These are phyloP conservation scores for Xylariales sp. DNA, from an alignment of 2,329 filamentous ascomycete species.

Conservation along the genomic window DNA sequence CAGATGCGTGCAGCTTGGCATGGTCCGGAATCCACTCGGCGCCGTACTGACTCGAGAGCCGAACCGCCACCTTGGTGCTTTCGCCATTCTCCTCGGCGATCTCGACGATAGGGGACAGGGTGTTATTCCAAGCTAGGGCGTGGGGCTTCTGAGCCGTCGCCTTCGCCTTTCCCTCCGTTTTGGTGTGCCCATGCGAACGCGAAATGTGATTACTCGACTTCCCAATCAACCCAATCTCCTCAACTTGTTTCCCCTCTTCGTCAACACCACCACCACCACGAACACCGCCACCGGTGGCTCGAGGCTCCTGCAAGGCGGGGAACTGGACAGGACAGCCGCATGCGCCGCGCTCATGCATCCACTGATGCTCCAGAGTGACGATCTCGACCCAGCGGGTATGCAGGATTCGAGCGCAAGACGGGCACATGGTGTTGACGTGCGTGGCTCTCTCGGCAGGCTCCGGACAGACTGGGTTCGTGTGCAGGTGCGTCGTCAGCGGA, in stretches of 20 bases:
- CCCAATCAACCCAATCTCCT: too few relatives aligned
- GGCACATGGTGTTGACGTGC: conserved; percentile 31
- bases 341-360: conserved; percentile 39
- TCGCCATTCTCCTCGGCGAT: conserved; percentile 10
- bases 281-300: too few relatives aligned
- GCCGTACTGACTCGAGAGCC: conserved; percentile 32
- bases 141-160: neutral
- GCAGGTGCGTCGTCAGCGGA: conserved; percentile 34
- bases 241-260: too few relatives aligned
- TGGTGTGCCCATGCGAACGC: neutral
- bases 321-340: conserved; percentile 35
- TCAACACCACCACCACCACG: too few relatives aligned
- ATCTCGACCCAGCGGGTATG: conserved; percentile 36
- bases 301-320: conserved; percentile 30
- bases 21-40: conserved; percentile 38
- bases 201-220: too few relatives aligned
- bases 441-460: conserved; percentile 25
- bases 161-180: neutral
- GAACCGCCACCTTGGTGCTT: conserved; percentile 20
- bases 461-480: conserved; percentile 31
- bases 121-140: neutral
- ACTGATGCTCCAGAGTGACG: conserved; percentile 37
- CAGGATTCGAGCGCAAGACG: conserved; percentile 32
- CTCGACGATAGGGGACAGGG: conserved; percentile 15
- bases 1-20: conserved; percentile 27